Conservation (phyloP, 2,329 filamentous ascomycete genomes). For the Tolypocladium tropicale region DNA sequence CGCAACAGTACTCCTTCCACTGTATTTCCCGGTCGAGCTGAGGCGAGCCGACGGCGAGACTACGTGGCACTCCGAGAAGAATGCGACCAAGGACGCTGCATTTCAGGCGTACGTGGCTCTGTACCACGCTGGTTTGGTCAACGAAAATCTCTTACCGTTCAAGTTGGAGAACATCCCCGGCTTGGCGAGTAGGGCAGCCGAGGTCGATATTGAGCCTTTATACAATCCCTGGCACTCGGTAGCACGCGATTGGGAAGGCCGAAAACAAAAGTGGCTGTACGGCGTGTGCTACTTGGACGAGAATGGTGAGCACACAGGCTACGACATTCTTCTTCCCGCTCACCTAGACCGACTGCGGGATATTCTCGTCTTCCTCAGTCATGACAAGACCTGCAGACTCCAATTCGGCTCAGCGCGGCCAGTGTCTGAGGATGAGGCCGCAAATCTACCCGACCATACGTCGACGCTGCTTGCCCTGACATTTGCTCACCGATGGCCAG, state of each 20-base stretch:
- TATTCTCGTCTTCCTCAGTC: conserved; percentile 31
- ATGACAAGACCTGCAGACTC: conserved; percentile 21
- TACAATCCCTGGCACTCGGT: conserved; percentile 38
- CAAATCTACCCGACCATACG: conserved; percentile 29
- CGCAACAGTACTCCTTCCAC: conserved; percentile 61
- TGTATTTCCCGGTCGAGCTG: conserved; percentile 46
- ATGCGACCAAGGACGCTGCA: conserved; percentile 70
- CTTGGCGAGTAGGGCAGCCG: conserved; percentile 24
- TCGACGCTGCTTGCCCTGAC: conserved; percentile 33
- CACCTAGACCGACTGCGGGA: conserved; percentile 24
- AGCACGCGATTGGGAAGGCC: conserved; percentile 29
- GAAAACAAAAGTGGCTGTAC: conserved; percentile 13
- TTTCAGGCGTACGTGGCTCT: conserved; percentile 69
- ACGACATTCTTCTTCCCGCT: conserved; percentile 33
- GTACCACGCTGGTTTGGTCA: conserved; percentile 61
- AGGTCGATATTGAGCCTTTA: conserved; percentile 24
- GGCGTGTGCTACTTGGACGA: conserved; percentile 24
- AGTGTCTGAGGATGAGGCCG: conserved; percentile 10
- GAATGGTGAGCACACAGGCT: conserved; percentile 16
- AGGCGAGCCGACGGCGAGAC: conserved; percentile 12
- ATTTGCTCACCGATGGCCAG: conserved; percentile 35
- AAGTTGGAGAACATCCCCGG: conserved; percentile 28
- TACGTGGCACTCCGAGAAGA: conserved; percentile 60
- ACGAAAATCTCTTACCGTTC: conserved; percentile 65
- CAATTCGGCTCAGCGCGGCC: conserved; percentile 8